phyloP scores from a whole-genome alignment of 495 filamentous ascomycete species.

The Hyaloscypha bicolor region DNA sequence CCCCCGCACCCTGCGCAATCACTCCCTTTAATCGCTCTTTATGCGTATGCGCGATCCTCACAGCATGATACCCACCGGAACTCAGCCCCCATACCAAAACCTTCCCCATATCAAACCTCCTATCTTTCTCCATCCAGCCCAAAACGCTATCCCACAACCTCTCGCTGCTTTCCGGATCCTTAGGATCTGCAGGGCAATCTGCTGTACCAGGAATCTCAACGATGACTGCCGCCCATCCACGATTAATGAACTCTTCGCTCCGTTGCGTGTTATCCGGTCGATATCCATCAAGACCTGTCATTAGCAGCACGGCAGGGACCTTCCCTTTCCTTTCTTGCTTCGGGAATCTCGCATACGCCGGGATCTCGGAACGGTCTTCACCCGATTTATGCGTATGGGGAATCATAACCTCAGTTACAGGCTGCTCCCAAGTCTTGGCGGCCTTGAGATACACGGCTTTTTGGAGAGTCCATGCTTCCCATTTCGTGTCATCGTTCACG shows the following conservation, averaged over 20 bases:
- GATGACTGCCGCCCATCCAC: slow-evolving; percentile 56
- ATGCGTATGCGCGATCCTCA: slow-evolving; percentile 74
- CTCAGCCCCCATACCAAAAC: slow-evolving; percentile 75
- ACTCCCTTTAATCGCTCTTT: slow-evolving; percentile 55
- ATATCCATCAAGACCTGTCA: slow-evolving; percentile 81
- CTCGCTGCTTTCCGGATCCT: slow-evolving; percentile 49
- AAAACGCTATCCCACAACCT: slow-evolving; percentile 67
- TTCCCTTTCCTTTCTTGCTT: slow-evolving; percentile 28
- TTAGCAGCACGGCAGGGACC: slow-evolving; percentile 64
- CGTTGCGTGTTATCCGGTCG: slow-evolving; percentile 76
- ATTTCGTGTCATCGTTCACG: slow-evolving; percentile 50
- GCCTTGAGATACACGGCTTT: slow-evolving; percentile 67
- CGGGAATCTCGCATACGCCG: slow-evolving; percentile 66
- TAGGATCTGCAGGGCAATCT: slow-evolving; percentile 68
- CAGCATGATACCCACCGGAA: slow-evolving; percentile 76
- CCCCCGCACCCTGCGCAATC: slow-evolving; percentile 75
- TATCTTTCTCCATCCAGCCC: slow-evolving; percentile 62
- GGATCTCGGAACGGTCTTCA: slow-evolving; percentile 58
- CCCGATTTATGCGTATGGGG: slow-evolving; percentile 54
- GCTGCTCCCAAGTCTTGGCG: slow-evolving; percentile 52
- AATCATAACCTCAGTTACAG: slow-evolving; percentile 61
- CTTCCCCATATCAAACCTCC: slow-evolving; percentile 60
- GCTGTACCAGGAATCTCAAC: slow-evolving; percentile 81
- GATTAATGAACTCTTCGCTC: slow-evolving; percentile 63
- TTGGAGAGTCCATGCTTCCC: slow-evolving; percentile 65